Conservation (phyloP, 2,329 filamentous ascomycete genomes). For the Fusarium sp. region DNA sequence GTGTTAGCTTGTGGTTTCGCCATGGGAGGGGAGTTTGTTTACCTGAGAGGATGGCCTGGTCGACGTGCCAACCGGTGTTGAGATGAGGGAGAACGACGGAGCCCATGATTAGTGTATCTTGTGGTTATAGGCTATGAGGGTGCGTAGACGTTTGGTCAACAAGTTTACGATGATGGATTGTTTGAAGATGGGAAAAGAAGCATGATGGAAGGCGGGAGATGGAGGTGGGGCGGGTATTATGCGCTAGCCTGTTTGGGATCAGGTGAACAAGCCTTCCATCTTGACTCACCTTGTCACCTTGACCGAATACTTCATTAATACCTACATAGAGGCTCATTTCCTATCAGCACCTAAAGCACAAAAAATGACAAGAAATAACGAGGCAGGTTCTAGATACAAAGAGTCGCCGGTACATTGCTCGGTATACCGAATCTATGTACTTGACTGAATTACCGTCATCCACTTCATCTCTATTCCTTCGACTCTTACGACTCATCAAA, state of each 20-base stretch:
- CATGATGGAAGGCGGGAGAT: slow-evolving; percentile 28
- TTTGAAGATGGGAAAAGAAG: slow-evolving; percentile 13
- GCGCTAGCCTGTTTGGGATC: slow-evolving; percentile 7
- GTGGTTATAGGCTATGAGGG: background rate
- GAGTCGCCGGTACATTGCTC: too few species aligned
- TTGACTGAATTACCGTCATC: too few species aligned
- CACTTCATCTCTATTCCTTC: too few species aligned
- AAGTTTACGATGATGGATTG: background rate
- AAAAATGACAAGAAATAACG: too few species aligned
- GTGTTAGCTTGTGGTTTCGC: slow-evolving; percentile 14
- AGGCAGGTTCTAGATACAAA: too few species aligned
- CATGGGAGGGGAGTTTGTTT: background rate
- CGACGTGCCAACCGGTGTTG: slow-evolving; percentile 94
- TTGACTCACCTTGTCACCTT: background rate
- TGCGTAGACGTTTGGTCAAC: background rate
- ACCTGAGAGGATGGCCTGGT: slow-evolving; percentile 82
- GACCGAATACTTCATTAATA: too few species aligned
- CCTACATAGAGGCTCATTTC: background rate
- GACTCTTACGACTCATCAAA: slow-evolving; percentile 42
- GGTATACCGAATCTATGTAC: too few species aligned
- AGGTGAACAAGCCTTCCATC: slow-evolving; percentile 24
- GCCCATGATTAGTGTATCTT: slow-evolving; percentile 61
- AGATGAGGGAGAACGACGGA: slow-evolving; percentile 94
- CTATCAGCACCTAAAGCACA: background rate
- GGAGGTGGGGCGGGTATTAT: background rate